Conservation (phyloP, 495 filamentous ascomycete genomes). For the Aspergillus affinis region DNA sequence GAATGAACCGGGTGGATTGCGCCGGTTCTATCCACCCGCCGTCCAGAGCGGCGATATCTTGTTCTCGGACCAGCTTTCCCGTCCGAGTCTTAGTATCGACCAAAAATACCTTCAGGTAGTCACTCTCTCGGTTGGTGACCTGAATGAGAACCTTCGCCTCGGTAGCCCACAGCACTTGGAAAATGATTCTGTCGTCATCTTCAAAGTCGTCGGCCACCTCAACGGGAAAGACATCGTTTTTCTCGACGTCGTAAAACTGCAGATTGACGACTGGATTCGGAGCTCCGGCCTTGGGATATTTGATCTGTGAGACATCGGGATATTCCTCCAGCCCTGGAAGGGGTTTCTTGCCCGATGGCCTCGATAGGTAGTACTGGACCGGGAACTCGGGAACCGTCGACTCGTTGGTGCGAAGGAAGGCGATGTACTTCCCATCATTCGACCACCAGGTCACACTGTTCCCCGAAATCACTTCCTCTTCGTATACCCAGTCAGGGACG, state of each 20-base stretch:
- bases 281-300: conserved; percentile 94
- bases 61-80: conserved; percentile 75
- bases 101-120: conserved; percentile 79
- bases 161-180: conserved; percentile 89
- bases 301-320: conserved; percentile 87
- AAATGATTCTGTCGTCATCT: conserved; percentile 85
- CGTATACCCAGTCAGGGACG: conserved; percentile 98
- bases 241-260: conserved; percentile 85
- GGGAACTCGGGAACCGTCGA: conserved; percentile 89
- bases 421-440: conserved; percentile 79
- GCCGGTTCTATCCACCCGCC: conserved; percentile 98
- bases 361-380: conserved; percentile 86
- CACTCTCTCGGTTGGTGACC: conserved; percentile 92
- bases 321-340: conserved; percentile 78
- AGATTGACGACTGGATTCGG: conserved; percentile 88
- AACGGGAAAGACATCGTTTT: conserved; percentile 75
- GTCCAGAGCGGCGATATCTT: conserved; percentile 78
- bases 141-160: conserved; percentile 74
- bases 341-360: conserved; percentile 77
- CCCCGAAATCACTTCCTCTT: conserved; percentile 86
- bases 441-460: conserved; percentile 95
- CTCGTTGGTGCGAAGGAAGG: conserved; percentile 92
- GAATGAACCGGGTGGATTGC: conserved; percentile 81
- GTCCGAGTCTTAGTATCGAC: conserved; percentile 74
- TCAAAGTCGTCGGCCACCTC: conserved; percentile 73